phyloP scores from a whole-genome alignment of 345 rosid genomes.

The Mallotus nudiflorus region DNA sequence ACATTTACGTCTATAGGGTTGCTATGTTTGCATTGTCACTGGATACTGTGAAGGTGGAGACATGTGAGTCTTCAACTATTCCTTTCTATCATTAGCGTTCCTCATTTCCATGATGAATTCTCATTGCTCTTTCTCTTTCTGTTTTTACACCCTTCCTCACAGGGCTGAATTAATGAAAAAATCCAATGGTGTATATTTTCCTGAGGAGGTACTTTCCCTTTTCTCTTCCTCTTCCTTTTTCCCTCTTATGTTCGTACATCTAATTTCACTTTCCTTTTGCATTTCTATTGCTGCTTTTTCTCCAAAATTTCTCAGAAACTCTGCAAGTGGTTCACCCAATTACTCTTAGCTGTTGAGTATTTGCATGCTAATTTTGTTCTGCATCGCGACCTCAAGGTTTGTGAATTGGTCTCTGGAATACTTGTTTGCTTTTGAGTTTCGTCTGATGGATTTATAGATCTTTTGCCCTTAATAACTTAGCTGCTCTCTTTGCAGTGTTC shows the following conservation, averaged over 20 bases:
- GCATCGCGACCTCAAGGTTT: conserved; percentile 92
- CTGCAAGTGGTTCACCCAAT: conserved; percentile 96
- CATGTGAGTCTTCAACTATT: conserved; percentile 62
- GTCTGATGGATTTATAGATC: conserved; percentile 12
- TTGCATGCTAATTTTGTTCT: conserved; percentile 93
- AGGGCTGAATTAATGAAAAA: conserved; percentile 99
- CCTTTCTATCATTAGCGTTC: background rate
- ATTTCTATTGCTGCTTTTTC: conserved; percentile 16
- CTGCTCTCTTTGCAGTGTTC: conserved; percentile 66
- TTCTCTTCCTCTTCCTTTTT: background rate
- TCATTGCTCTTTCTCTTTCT: conserved; percentile 9
- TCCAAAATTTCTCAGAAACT: conserved; percentile 57
- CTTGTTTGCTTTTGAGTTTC: too few species aligned
- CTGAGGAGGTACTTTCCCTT: conserved; percentile 65
- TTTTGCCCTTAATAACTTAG: conserved; percentile 37
- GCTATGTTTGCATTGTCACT: conserved; percentile 97
- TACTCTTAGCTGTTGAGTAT: conserved; percentile 89
- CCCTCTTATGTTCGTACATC: background rate
- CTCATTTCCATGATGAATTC: conserved; percentile 7
- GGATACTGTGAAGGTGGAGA: conserved; percentile 99
- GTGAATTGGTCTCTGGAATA: conserved; percentile 18
- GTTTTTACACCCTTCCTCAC: conserved; percentile 19
- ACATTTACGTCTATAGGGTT: conserved; percentile 64
- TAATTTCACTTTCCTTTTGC: too few species aligned
- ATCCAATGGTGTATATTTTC: conserved; percentile 79